A percentile compares a stretch with the other conserved stretches of the same genome.
phyloP scores from a whole-genome alignment of 441 rosid genomes.

The Populus hybrid region DNA sequence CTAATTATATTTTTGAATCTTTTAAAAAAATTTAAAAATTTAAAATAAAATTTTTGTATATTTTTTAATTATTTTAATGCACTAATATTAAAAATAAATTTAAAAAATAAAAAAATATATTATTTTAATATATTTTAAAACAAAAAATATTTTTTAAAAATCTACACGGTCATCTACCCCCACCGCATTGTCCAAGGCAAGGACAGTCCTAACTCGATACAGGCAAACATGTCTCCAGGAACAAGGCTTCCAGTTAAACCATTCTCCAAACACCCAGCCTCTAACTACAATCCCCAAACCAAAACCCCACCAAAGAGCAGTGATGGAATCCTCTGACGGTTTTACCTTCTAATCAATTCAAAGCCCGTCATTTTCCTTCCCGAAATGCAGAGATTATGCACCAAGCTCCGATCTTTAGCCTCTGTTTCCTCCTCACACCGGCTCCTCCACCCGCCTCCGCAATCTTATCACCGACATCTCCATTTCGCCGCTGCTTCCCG shows the following conservation, averaged over 20 bases:
- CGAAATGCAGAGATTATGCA: slow-evolving; percentile 63
- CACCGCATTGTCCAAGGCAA: neutral
- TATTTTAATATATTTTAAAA: too few relatives aligned
- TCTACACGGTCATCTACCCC: too few relatives aligned
- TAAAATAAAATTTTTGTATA: too few relatives aligned
- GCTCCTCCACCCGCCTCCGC: slow-evolving; percentile 37
- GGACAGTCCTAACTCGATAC: neutral
- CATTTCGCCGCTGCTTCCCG: slow-evolving; percentile 20
- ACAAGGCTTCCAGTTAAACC: too few relatives aligned
- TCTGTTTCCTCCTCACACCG: slow-evolving; percentile 31
- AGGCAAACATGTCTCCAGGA: neutral
- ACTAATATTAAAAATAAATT: too few relatives aligned
- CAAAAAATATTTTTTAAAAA: too few relatives aligned
- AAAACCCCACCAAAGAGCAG: neutral
- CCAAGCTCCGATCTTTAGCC: slow-evolving; percentile 52
- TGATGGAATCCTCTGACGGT: neutral
- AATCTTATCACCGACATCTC: slow-evolving; percentile 24
- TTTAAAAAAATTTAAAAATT: too few relatives aligned
- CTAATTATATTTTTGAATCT: too few relatives aligned
- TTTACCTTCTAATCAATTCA: neutral
- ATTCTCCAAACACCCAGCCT: too few relatives aligned
- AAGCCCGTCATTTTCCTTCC: neutral
- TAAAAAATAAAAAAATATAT: too few relatives aligned
- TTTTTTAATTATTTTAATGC: too few relatives aligned
- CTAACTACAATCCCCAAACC: neutral